Conservation (phyloP, 371 early-diverging fungal genomes). For the Mucor mucedo region DNA sequence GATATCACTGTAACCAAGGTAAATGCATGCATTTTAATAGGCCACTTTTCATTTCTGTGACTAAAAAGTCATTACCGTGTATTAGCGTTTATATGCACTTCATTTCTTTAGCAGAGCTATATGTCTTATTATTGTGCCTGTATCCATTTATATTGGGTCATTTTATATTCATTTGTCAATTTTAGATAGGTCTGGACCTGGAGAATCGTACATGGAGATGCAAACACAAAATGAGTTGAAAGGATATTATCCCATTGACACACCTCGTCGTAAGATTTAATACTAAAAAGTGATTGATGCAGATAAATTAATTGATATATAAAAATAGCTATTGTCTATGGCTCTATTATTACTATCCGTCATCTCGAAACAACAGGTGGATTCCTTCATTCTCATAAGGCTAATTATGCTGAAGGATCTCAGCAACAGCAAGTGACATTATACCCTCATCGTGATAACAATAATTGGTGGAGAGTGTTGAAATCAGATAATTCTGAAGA, state of each 20-base stretch:
- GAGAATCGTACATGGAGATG: conserved; percentile 90
- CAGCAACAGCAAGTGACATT: conserved; percentile 95
- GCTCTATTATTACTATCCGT: conserved; percentile 76
- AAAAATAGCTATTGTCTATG: conserved; percentile 74
- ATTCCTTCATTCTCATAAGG: conserved; percentile 90
- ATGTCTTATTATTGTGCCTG: conserved; percentile 84
- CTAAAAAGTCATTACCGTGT: neutral
- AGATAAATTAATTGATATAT: no score
- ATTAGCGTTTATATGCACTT: conserved; percentile 57
- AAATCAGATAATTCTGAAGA: conserved; percentile 41
- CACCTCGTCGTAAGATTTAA: conserved; percentile 29
- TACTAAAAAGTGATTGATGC: no score
- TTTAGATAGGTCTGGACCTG: conserved; percentile 80
- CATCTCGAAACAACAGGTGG: conserved; percentile 77
- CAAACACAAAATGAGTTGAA: conserved; percentile 85
- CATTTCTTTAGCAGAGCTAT: conserved; percentile 74
- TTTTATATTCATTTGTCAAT: conserved; percentile 91
- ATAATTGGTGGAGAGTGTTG: conserved; percentile 85
- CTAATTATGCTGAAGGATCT: conserved; percentile 82
- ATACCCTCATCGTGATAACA: conserved; percentile 85
- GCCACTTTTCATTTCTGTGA: neutral
- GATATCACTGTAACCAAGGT: conserved; percentile 62
- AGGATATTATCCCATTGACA: conserved; percentile 70
- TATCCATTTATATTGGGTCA: conserved; percentile 76
- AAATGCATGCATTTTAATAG: conserved; percentile 6